A percentile compares a stretch with the other conserved stretches of the same genome.
phyloP scores from a whole-genome alignment of 495 filamentous ascomycete species.

The Emericellopsis terricola region DNA sequence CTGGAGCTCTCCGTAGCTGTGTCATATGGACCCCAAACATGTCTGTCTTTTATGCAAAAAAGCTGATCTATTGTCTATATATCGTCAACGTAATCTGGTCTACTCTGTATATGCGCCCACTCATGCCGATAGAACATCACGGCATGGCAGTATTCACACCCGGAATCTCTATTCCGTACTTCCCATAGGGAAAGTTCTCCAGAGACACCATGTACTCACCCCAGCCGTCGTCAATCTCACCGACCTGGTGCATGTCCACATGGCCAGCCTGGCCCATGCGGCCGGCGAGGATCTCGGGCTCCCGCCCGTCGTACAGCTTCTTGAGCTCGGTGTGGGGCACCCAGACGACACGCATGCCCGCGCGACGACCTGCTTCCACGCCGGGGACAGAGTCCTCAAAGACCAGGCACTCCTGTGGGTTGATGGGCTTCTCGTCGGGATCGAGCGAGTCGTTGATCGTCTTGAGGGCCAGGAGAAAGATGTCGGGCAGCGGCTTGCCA shows the following conservation, averaged over 20 bases:
- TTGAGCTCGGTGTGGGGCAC: slow-evolving; percentile 68
- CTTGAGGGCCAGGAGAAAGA: slow-evolving; percentile 74
- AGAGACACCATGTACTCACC: slow-evolving; percentile 41
- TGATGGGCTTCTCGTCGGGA: slow-evolving; percentile 47
- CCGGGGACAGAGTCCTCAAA: slow-evolving; percentile 93
- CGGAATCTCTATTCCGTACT: slow-evolving; percentile 44
- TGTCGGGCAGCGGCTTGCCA: slow-evolving; percentile 90
- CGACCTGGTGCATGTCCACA: slow-evolving; percentile 30
- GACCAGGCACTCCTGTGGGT: slow-evolving; percentile 77
- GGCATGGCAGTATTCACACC: no score
- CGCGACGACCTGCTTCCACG: slow-evolving; percentile 76
- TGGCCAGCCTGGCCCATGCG: slow-evolving; percentile 46
- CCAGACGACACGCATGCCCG: slow-evolving; percentile 94
- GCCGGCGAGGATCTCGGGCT: slow-evolving; percentile 71
- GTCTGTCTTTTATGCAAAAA: no score
- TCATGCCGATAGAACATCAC: no score
- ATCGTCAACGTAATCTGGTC: no score
- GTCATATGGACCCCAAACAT: no score
- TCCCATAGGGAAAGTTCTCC: slow-evolving; percentile 53
- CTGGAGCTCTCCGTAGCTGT: no score
- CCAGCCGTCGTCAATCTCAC: slow-evolving; percentile 57
- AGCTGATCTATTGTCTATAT: no score
- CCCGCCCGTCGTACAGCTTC: slow-evolving; percentile 55
- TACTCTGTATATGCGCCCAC: no score
- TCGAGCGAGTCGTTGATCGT: slow-evolving; percentile 60